phyloP scores from a whole-genome alignment of 1,284 basidiomycete genomes.

The Irpex lacteus region DNA sequence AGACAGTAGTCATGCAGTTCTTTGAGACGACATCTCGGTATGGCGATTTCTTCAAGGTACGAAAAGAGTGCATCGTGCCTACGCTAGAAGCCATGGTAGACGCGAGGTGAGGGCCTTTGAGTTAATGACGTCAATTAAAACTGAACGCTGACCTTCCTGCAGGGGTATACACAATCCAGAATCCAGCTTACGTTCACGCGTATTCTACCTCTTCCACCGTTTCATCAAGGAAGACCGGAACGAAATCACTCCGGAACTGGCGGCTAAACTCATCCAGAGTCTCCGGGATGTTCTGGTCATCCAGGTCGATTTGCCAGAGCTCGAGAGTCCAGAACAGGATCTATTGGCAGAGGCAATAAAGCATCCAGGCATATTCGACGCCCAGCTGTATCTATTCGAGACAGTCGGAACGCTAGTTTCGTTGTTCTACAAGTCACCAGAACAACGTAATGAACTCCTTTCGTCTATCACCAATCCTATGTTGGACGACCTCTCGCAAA shows the following conservation, averaged over 20 bases:
- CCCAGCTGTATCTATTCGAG: slow-evolving; percentile 96
- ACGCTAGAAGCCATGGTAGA: slow-evolving; percentile 91
- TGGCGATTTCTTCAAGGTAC: slow-evolving; percentile 93
- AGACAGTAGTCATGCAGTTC: slow-evolving; percentile 88
- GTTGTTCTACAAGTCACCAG: slow-evolving; percentile 63
- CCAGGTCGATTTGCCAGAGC: slow-evolving; percentile 62
- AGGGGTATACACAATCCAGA: slow-evolving; percentile 89
- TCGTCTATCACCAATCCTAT: slow-evolving; percentile 82
- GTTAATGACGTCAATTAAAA: not conserved
- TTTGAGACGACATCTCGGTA: slow-evolving; percentile 94
- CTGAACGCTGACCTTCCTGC: slow-evolving; percentile 11
- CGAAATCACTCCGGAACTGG: slow-evolving; percentile 78
- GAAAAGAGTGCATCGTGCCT: slow-evolving; percentile 83
- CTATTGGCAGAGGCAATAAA: slow-evolving; percentile 81
- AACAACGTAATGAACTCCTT: slow-evolving; percentile 74
- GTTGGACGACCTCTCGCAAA: slow-evolving; percentile 72
- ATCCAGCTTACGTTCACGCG: slow-evolving; percentile 70
- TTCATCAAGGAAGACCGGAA: slow-evolving; percentile 87
- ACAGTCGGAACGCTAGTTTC: slow-evolving; percentile 86
- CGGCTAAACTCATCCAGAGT: slow-evolving; percentile 69
- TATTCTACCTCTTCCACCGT: slow-evolving; percentile 92
- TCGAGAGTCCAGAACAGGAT: slow-evolving; percentile 58
- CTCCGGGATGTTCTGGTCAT: slow-evolving; percentile 74
- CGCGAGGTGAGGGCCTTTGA: slow-evolving; percentile 45
- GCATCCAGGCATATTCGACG: slow-evolving; percentile 75